A percentile compares a stretch with the other conserved stretches of the same genome.
phyloP scores from a whole-genome alignment of 805 yeast genomes.

The Candida railenensis region DNA sequence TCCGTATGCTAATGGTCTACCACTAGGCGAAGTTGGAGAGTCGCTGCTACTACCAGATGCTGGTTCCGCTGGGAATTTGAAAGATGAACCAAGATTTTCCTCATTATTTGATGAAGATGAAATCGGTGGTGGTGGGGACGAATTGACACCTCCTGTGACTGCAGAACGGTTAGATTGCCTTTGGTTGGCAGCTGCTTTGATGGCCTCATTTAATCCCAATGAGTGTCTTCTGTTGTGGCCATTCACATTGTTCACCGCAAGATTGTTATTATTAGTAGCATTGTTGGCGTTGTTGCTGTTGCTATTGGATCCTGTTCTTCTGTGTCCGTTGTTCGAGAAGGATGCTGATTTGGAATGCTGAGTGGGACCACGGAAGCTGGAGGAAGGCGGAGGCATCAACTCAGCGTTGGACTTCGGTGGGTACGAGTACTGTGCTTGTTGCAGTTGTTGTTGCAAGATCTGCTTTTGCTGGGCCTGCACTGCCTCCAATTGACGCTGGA shows the following conservation, averaged over 20 bases:
- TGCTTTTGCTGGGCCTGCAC: constrained; percentile 94
- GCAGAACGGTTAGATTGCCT: constrained; percentile 45
- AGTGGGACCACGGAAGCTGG: constrained; percentile 16
- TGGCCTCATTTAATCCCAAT: constrained; percentile 87
- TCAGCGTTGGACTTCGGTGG: constrained; percentile 20
- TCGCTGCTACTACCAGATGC: constrained; percentile 14
- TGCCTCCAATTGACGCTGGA: constrained; percentile 88
- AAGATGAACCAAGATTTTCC: constrained; percentile 19
- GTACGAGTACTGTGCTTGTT: constrained; percentile 22
- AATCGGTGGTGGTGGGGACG: constrained; percentile 10
- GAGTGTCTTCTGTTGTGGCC: constrained; percentile 94
- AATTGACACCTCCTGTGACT: constrained; percentile 26
- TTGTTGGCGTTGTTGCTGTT: constrained; percentile 12
- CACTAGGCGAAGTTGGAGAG: constrained; percentile 29
- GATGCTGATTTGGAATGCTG: constrained; percentile 37
- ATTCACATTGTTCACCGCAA: constrained; percentile 19
- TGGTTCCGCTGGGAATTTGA: constrained; percentile 57
- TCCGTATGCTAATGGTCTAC: constrained; percentile 44
- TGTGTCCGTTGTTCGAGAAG: constrained; percentile 16
- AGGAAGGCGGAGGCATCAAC: constrained; percentile 22
- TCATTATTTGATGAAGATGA: constrained; percentile 10
- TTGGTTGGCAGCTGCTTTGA: constrained; percentile 93
- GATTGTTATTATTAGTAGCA: background rate
- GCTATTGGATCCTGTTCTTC: constrained; percentile 14
- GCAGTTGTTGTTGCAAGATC: constrained; percentile 61